These are phyloP conservation scores for Fusarium drepaniforme DNA, from an alignment of 2,329 filamentous ascomycete species.

Conservation along the genomic window DNA sequence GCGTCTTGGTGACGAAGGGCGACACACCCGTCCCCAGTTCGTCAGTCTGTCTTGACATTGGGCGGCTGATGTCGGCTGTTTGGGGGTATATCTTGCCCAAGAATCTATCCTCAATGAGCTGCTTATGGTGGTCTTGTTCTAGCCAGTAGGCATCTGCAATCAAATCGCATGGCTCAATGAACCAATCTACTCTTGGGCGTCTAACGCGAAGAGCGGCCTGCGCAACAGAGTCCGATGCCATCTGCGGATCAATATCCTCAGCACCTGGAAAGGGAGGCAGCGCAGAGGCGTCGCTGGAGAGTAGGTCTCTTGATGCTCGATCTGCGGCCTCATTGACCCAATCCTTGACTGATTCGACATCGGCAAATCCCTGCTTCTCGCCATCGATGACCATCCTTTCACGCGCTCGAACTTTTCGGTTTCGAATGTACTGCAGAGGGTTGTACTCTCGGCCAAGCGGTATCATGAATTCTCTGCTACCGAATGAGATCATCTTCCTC, in stretches of 20 bases:
- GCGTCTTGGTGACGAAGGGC: constrained; percentile 43
- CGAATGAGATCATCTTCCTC: constrained; percentile 47
- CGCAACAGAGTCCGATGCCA: constrained; percentile 58
- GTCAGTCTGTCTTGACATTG: constrained; percentile 48
- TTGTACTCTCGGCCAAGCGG: constrained; percentile 82
- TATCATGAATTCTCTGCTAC: constrained; percentile 47
- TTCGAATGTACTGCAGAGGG: constrained; percentile 91
- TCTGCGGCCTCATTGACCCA: constrained; percentile 80
- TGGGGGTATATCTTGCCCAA: constrained; percentile 78
- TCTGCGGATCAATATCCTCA: constrained; percentile 57
- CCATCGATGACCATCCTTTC: constrained; percentile 82
- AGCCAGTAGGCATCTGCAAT: constrained; percentile 93
- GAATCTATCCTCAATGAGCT: constrained; percentile 82
- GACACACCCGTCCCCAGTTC: constrained; percentile 39
- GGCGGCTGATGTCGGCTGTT: constrained; percentile 43
- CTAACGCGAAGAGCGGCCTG: constrained; percentile 69
- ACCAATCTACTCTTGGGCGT: constrained; percentile 87
- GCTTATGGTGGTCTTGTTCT: constrained; percentile 84
- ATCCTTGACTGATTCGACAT: constrained; percentile 75
- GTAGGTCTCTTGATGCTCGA: constrained; percentile 44
- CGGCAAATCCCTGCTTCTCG: constrained; percentile 80
- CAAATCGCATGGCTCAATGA: constrained; percentile 84
- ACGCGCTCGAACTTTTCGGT: constrained; percentile 85
- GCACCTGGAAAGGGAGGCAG: constrained; percentile 62
- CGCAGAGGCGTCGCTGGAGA: constrained; percentile 38